Base-by-base conservation (phyloP, 108 stramenopile genomes). In the Nitzschia inconspicua region DNA sequence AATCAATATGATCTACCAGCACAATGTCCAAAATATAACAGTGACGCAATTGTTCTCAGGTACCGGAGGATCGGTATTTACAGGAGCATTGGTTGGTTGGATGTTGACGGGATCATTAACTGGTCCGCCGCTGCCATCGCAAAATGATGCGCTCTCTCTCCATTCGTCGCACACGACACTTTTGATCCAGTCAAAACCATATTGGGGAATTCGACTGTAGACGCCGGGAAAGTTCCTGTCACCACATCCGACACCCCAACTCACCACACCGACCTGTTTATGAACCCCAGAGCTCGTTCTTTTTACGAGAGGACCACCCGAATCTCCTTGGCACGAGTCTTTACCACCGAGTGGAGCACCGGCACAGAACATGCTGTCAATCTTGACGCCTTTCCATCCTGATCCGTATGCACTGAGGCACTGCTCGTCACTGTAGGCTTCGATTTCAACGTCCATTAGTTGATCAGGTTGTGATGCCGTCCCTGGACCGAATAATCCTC, bases 321-420 rank as follows among this genome's bases (percentile, higher is more conserved):
- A 68, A 26, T 80, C 83, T 8, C 83, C 83, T 50, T 84, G 79
- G 37, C 83, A 84, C 0, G 73, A 55, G 47, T 80, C 83, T 35
- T 72, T 57, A 10, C 55, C 61, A 0, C 3, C 29, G 1, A 47
- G 13, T 8, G 50, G 37, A 39, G 22, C 60, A 19, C 62, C 65
- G 9, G 81, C 74, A 46, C 81, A 83, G 22, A 83, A 37, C 77
- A 65, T 65, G 4, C 6, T 31, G 11, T 51, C 50, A 6, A 31
- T 51, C n/a, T 27, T 29, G 8, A 48, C 59, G 28, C 44, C 54
- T 1, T n/a, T n/a, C n/a, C n/a, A n/a, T n/a, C n/a, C n/a, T n/a
- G n/a, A n/a, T n/a, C 56, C 34, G 39, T 76, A 68, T 9, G 7
- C 40, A 9, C 55, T 18, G 7, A 41, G 18, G 28, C 66, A 79